Conservation (phyloP, 2,329 filamentous ascomycete species). For the Chaetomium strumarium region DNA sequence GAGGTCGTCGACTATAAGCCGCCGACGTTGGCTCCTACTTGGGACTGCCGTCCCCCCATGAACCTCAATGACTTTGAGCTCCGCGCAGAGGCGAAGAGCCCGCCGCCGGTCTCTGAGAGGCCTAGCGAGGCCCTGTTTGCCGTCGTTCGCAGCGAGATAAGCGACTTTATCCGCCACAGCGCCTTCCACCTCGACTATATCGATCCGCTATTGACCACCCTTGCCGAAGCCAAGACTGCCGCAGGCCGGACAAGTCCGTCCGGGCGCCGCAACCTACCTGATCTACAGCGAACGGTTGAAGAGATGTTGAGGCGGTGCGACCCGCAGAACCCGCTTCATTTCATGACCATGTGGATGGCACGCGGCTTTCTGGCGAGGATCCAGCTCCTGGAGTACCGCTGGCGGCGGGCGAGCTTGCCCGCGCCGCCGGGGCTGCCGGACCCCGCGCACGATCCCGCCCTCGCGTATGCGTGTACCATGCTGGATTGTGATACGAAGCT, state of each 20-base stretch:
- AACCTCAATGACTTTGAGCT: slow-evolving; percentile 45
- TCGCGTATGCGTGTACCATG: slow-evolving; percentile 30
- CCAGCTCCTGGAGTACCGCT: slow-evolving; percentile 45
- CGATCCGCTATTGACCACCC: slow-evolving; percentile 28
- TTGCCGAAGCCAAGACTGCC: slow-evolving; percentile 24
- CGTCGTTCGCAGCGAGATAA: slow-evolving; percentile 37
- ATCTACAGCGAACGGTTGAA: slow-evolving; percentile 38
- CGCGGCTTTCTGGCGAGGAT: slow-evolving; percentile 41
- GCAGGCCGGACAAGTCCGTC: neutral
- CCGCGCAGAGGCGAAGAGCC: slow-evolving; percentile 34
- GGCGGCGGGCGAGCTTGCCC: slow-evolving; percentile 18
- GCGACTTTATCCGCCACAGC: slow-evolving; percentile 33
- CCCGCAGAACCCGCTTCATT: slow-evolving; percentile 35
- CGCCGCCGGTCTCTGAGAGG: slow-evolving; percentile 26
- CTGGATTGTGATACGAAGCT: slow-evolving; percentile 34
- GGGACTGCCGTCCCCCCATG: slow-evolving; percentile 39
- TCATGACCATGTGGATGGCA: slow-evolving; percentile 34
- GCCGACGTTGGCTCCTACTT: slow-evolving; percentile 29
- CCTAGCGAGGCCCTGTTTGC: slow-evolving; percentile 39
- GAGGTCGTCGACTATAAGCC: slow-evolving; percentile 41
- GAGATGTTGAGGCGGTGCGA: slow-evolving; percentile 39
- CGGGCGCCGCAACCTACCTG: slow-evolving; percentile 26
- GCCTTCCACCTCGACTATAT: slow-evolving; percentile 32
- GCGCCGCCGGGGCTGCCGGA: slow-evolving; percentile 16
- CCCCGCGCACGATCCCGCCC: slow-evolving; percentile 21